Evolutionary conservation across 257 asterid genomes (phyloP), one percentile per base, ranked within the genome.

Genomic region (Knoxia roxburghii): DNA sequence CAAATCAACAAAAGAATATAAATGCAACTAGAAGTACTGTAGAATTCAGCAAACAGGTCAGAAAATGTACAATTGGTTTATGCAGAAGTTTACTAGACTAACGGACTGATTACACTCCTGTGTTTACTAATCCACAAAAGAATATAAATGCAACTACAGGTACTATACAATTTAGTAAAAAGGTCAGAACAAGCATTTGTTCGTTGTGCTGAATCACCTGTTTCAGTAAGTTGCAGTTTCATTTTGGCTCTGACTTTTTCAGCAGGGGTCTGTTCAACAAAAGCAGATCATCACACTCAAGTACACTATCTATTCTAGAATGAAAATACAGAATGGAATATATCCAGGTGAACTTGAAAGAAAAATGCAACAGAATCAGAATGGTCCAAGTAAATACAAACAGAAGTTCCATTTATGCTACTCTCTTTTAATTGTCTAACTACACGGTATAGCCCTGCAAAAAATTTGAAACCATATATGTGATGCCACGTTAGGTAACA

Each of bases 221-320:
- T 88, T 85, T 78, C 81, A 52, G 90, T 82, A 78, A 93, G 95
- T 86, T 93, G 97, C 69, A 86, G 77, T 76, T 89, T 85, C 98
- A 86, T 89, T 86, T 85, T 89, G 78, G 97, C 98, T 86, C 82
- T 89, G 72, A 89, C 90, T 80, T 88, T 89, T 78, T 87, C 94
- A 68, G 97, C 93, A 68, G 95, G 89, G 58, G 87, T 80, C 96
- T 93, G 79, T 76, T 18, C 56, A 68, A 68, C 26, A 41, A 37
- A 70, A 74, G 58, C 57, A 79, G 21, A 63, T 50, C 43, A 30
- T 73, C 71, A 70, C 59, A 72, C 59, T 35, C 75, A 48, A 37
- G 32, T n/a, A 11, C n/a, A 27, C 59, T 27, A 43, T 17, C 39
- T 21, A 45, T 12, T 29, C 14, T 6, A 14, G 35, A 60, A 60